phyloP scores from a whole-genome alignment of 2,329 filamentous ascomycete species.

The Grosmannia clavigera region DNA sequence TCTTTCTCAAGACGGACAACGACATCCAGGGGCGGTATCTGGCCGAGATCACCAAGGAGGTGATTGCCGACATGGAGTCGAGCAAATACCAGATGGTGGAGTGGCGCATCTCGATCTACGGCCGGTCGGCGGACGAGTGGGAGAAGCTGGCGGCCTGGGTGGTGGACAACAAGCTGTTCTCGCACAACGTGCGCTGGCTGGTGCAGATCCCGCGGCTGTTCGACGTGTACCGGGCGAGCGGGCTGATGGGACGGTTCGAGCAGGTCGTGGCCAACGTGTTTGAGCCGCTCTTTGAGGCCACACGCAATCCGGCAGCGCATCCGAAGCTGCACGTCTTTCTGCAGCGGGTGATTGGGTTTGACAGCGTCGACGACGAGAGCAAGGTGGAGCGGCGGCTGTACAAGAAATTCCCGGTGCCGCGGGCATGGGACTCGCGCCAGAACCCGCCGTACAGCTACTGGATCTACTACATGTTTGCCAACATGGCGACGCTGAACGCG shows the following conservation, averaged over 20 bases:
- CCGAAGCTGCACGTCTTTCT: constrained; percentile 91
- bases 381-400: constrained; percentile 91
- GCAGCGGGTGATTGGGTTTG: constrained; percentile 90
- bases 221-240: constrained; percentile 86
- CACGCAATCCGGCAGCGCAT: constrained; percentile 71
- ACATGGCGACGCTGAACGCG: constrained; percentile 82
- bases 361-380: constrained; percentile 96
- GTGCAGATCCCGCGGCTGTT: constrained; percentile 91
- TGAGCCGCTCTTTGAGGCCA: constrained; percentile 87
- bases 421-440: constrained; percentile 79
- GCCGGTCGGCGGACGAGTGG: constrained; percentile 86
- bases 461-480: constrained; percentile 95
- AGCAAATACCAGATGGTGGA: constrained; percentile 99
- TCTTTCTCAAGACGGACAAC: constrained; percentile 98
- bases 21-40: constrained; percentile 92
- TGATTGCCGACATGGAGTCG: constrained; percentile 91
- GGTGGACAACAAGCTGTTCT: constrained; percentile 94
- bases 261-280: constrained; percentile 87
- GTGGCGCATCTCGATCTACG: constrained; percentile 97
- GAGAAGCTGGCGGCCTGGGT: constrained; percentile 97
- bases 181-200: constrained; percentile 93
- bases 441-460: constrained; percentile 98
- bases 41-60: constrained; percentile 95
- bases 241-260: constrained; percentile 79
- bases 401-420: constrained; percentile 86